Base-by-base conservation (phyloP, 257 asterid genomes). In the Ajuga chamaepitys region DNA sequence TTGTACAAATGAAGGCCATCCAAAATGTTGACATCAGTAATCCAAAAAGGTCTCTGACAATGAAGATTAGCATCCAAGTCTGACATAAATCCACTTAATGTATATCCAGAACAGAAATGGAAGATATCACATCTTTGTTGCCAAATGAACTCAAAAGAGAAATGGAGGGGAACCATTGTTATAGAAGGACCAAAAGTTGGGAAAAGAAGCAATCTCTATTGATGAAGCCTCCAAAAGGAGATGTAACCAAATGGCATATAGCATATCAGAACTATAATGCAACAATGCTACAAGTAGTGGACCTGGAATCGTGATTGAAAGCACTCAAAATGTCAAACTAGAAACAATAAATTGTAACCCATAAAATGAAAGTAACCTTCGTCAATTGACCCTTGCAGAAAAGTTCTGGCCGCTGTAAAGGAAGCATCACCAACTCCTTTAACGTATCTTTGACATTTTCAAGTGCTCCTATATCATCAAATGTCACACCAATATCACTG, bases 351-450 rank as follows among this genome's bases (percentile, higher is more conserved):
- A 13, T 58, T 37, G 51, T 4, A 25, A 37, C 24, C 38, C 34
- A 34, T 9, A 46, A 28, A 40, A 17, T 58, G 14, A 41, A 48
- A 64, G 22, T 44, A 28, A 89, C 95, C 95, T 85, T 87, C 4
- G 93, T 84, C 58, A 90, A 71, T 78, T 87, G 95, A 73, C 97
- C 92, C 85, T 87, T 90, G 85, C 85, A 80, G 72, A 90, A 90
- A 67, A 90, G 95, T 71, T 90, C 97, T 1, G 97, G 97, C 64
- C 95, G 81, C 71, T 83, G 97, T 64, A 90, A 72, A 68, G 97
- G 95, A 74, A 87, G 95, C 97, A 90, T 90, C 82, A 90, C 97
- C 79, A 89, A 72, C 81, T 89, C 95, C 82, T 83, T 87, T 83
- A 89, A 70, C 7, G 95, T 85, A 74, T 89, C 97, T 66, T 89